Evolutionary conservation across 2,329 filamentous ascomycete genomes (phyloP), one percentile per base, ranked within the genome.

Genomic region (Lasiodiplodia sp.): DNA sequence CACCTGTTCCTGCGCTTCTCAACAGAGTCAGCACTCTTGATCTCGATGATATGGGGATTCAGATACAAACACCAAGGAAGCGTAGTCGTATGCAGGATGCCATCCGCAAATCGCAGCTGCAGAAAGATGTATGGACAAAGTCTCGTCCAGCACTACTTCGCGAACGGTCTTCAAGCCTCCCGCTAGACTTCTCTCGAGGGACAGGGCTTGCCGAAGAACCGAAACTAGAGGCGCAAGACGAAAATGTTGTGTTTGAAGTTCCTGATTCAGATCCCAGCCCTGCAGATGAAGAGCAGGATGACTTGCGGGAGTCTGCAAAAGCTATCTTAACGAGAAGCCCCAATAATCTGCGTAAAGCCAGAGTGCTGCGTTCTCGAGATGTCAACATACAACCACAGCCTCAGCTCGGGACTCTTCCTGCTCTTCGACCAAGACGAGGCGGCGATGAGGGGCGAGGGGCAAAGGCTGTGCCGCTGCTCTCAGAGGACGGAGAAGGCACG

Each of bases 41-140:
- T 71, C 76, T 85, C 2, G 83, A 85, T 69, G 77, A 78, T 18
- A 69, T 80, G 7, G 73, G 73, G 2, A 71, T 73, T 16, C 71
- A 70, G 31, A 70, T 78, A 14, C 71, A 77, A 16, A 82, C 80
- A 6, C 79, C 81, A 12, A 72, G 73, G 25, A 75, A 73, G 65
- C 71, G 69, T 18, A 70, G 55, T n/a, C 47, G 63, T 14, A 31
- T 60, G 64, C 40, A 38, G 34, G 57, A 68, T 14, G 7, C 38
- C 10, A 31, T 63, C 38, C 34, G 69, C 40, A 66, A 65, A 25
- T 72, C 69, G 28, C 60, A 67, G 47, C 51, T 34, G 5, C 53
- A 63, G 18, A 68, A 62, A 10, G 10, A 11, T 3, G 21, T n/a
- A 11, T 51, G 65, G 56, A 2, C 69, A 2, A 64, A 38, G 8